These are phyloP conservation scores for Pseudocercospora crystallina DNA, from an alignment of 2,329 filamentous ascomycete genomes.

Conservation along the genomic window DNA sequence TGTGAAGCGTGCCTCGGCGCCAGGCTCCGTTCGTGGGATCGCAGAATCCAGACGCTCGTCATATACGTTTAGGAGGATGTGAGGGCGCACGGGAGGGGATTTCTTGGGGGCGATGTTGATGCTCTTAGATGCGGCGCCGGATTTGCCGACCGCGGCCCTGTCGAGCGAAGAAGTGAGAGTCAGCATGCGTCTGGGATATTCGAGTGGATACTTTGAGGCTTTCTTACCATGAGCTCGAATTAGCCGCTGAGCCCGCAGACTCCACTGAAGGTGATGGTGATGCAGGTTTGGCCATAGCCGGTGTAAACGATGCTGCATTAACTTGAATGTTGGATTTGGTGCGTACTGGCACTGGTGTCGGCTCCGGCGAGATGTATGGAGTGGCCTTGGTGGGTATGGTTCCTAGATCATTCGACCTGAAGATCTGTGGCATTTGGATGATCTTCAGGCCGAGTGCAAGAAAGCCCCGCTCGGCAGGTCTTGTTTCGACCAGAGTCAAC, in stretches of 20 bases:
- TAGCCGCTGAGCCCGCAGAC: slow-evolving; percentile 17
- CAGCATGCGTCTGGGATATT: no score
- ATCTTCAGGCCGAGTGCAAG: slow-evolving; percentile 41
- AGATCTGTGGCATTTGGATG: slow-evolving; percentile 42
- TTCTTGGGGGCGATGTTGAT: slow-evolving; percentile 41
- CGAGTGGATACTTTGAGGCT: no score
- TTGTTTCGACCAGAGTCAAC: slow-evolving; percentile 48
- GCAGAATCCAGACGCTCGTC: slow-evolving; percentile 44
- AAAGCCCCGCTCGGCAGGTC: slow-evolving; percentile 44
- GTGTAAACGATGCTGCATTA: slow-evolving; percentile 7
- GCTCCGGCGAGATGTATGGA: neutral
- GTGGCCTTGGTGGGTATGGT: slow-evolving; percentile 7
- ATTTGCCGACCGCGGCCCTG: slow-evolving; percentile 46
- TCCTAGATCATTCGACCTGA: slow-evolving; percentile 37
- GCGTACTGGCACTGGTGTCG: neutral
- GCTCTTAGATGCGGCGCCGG: slow-evolving; percentile 32
- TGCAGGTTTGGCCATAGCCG: slow-evolving; percentile 10
- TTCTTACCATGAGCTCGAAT: slow-evolving; percentile 12
- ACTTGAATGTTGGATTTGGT: slow-evolving; percentile 4
- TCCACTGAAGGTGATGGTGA: slow-evolving; percentile 25
- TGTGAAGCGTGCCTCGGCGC: slow-evolving; percentile 30
- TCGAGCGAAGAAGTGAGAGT: neutral
- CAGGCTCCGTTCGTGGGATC: slow-evolving; percentile 34
- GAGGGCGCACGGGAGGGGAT: slow-evolving; percentile 30
- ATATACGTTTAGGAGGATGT: slow-evolving; percentile 43